Percentiles rank a stretch among this genome's conserved stretches.
Evolutionary conservation across 805 yeast genomes (phyloP).

Genomic region (Sugiyamaella smithiae): DNA sequence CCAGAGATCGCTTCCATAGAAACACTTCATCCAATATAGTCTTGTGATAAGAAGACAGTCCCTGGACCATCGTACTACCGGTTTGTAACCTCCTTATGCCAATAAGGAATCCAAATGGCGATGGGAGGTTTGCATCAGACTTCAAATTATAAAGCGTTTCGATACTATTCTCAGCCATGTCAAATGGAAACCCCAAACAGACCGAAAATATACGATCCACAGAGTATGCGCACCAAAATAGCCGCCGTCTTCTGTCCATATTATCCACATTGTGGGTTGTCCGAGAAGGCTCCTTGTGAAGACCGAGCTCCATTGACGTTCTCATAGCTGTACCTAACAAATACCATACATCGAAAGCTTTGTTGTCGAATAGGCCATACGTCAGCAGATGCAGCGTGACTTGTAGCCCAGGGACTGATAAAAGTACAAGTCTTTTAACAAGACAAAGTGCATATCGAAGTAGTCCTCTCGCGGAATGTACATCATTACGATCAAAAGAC

Average conservation of each 20-base stretch:
- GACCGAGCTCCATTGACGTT: slow-evolving; percentile 15
- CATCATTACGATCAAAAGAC: slow-evolving; percentile 4
- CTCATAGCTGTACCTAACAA: slow-evolving; percentile 13
- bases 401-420: slow-evolving; percentile 11
- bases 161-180: slow-evolving; percentile 15
- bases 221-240: slow-evolving; percentile 15
- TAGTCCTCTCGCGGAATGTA: background rate
- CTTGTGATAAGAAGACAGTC: background rate
- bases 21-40: background rate
- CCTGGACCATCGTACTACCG: background rate
- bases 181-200: slow-evolving; percentile 11
- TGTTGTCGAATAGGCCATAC: slow-evolving; percentile 9
- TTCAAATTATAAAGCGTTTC: slow-evolving; percentile 3
- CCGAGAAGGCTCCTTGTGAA: slow-evolving; percentile 13
- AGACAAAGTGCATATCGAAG: slow-evolving; percentile 5
- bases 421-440: slow-evolving; percentile 3
- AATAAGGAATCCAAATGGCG: background rate
- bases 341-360: slow-evolving; percentile 11
- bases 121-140: background rate
- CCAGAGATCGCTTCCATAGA: background rate
- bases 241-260: slow-evolving; percentile 8
- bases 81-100: slow-evolving; percentile 1
- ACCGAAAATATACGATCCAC: slow-evolving; percentile 15
- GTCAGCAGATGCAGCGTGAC: slow-evolving; percentile 8
- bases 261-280: background rate